Percentiles rank a stretch among this genome's conserved stretches.
Evolutionary conservation across 352 stramenopile species (phyloP).

Genomic region (Pythium catenulatum): DNA sequence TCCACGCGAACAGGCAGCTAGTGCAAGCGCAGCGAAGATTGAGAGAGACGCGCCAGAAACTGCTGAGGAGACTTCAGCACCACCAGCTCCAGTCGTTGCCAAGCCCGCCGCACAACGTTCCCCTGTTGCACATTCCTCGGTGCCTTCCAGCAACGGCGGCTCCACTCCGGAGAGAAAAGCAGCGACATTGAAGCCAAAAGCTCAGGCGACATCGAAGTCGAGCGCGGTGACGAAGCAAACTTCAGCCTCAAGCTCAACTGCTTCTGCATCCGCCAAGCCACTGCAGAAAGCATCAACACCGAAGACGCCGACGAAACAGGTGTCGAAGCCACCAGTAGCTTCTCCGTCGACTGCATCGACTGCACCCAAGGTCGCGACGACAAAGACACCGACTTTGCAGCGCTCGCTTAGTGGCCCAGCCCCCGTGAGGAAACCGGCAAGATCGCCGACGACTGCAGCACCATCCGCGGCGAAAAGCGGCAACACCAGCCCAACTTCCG

Average conservation of each 20-base stretch:
- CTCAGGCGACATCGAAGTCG: no score
- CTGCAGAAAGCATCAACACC: not conserved
- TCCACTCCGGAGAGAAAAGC: not conserved
- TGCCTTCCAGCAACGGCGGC: not conserved
- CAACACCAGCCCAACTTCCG: not conserved
- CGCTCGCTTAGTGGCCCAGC: slow-evolving; percentile 50
- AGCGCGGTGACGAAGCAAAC: not conserved
- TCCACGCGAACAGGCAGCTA: no score
- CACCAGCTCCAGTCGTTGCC: not conserved
- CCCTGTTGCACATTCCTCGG: not conserved
- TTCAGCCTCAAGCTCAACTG: not conserved
- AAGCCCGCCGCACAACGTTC: not conserved
- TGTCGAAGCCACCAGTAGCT: not conserved
- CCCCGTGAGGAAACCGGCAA: not conserved
- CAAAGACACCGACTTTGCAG: slow-evolving; percentile 11
- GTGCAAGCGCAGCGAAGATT: no score
- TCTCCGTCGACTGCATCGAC: not conserved
- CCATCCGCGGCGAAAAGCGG: not conserved
- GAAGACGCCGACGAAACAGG: not conserved
- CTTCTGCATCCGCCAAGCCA: not conserved
- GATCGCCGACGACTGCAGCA: slow-evolving; percentile 58
- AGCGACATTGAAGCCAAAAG: not conserved
- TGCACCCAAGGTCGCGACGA: not conserved
- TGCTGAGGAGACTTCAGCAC: not conserved
- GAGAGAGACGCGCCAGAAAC: no score